Percentiles rank a stretch among this genome's conserved stretches.
Conservation (phyloP, 2,329 filamentous ascomycete species). For the Fusarium agapanthi region DNA sequence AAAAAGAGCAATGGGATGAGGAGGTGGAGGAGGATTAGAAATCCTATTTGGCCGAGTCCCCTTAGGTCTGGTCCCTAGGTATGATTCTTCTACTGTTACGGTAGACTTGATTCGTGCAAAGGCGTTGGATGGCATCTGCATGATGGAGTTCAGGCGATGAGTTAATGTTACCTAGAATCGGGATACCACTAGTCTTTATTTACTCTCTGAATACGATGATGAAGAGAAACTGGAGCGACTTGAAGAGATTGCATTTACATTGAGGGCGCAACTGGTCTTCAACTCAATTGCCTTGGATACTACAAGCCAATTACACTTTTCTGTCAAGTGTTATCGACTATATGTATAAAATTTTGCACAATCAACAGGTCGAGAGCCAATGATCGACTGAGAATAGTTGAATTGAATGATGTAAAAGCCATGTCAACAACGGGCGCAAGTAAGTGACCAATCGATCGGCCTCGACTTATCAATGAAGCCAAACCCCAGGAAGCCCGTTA, state of each 20-base stretch:
- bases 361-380: conserved; percentile 10
- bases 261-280: not conserved
- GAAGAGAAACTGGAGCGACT: not conserved
- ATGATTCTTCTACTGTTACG: not conserved
- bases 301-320: not conserved
- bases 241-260: not conserved
- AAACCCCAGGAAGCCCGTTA: conserved; percentile 14
- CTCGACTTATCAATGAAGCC: conserved; percentile 19
- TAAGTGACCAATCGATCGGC: conserved; percentile 16
- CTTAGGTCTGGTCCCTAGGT: not conserved
- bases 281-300: not conserved
- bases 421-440: conserved; percentile 7
- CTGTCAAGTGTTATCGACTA: conserved; percentile 1
- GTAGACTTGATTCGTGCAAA: conserved; percentile 9
- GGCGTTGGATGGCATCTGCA: conserved; percentile 24
- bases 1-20: conserved; percentile 84
- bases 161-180: conserved; percentile 6
- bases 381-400: not conserved
- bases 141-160: conserved; percentile 12
- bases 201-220: not conserved
- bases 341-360: conserved; percentile 14
- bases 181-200: conserved; percentile 18
- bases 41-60: conserved; percentile 20
- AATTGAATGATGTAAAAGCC: conserved; percentile 16
- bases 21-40: conserved; percentile 73